These are phyloP conservation scores for Quercus dentata DNA, from an alignment of 306 rosid species.

Conservation along the genomic window DNA sequence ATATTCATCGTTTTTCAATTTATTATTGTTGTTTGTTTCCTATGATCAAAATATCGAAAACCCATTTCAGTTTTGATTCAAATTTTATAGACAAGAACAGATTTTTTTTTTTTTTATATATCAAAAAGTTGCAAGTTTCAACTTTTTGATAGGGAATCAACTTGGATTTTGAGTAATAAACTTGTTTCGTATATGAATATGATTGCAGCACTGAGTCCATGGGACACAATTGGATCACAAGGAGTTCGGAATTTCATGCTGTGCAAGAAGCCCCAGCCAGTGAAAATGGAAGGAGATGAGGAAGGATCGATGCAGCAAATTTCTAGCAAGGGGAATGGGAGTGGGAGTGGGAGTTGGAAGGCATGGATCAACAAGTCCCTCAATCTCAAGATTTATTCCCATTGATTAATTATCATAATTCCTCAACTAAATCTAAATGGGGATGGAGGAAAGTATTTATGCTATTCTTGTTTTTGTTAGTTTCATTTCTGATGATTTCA, in stretches of 20 bases:
- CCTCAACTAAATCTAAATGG: too few species aligned
- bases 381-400: slow-evolving; percentile 65
- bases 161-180: not conserved
- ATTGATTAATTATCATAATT: slow-evolving; percentile 19
- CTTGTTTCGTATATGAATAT: not conserved
- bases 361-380: slow-evolving; percentile 85
- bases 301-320: slow-evolving; percentile 9
- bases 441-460: not conserved
- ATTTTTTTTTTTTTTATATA: too few species aligned
- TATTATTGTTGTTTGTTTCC: not conserved
- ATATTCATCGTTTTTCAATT: not conserved
- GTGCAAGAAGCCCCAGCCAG: slow-evolving; percentile 71
- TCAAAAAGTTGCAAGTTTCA: not conserved
- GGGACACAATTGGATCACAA: slow-evolving; percentile 73
- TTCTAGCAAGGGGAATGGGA: slow-evolving; percentile 52
- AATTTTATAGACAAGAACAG: not conserved
- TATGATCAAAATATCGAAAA: not conserved
- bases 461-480: not conserved
- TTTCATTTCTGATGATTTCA: not conserved
- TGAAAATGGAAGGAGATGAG: slow-evolving; percentile 21
- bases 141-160: not conserved
- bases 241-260: slow-evolving; percentile 84
- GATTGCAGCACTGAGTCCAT: slow-evolving; percentile 70
- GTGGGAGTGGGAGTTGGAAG: slow-evolving; percentile 71
- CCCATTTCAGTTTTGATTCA: not conserved